Conservation (phyloP, 805 yeast genomes). For the Wickerhamiella nectarea region DNA sequence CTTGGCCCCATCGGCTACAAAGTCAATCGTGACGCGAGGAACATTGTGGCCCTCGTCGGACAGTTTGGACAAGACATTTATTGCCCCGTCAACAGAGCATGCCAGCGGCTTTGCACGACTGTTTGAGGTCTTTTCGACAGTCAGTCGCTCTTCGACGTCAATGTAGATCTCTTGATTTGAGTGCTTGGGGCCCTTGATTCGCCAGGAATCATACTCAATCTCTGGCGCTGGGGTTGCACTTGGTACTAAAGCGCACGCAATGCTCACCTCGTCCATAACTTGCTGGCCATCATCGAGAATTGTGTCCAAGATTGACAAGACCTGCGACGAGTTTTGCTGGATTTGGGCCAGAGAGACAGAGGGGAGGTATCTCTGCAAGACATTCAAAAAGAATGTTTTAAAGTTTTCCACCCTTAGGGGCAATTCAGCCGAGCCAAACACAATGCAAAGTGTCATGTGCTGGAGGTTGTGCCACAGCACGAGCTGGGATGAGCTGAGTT, state of each 20-base stretch:
- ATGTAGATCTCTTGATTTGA: conserved; percentile 76
- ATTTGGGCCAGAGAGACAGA: conserved; percentile 36
- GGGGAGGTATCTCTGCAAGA: conserved; percentile 48
- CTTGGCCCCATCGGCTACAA: conserved; percentile 27
- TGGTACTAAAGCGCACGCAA: conserved; percentile 57
- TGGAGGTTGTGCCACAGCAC: conserved; percentile 21
- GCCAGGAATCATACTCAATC: conserved; percentile 48
- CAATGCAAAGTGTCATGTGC: conserved; percentile 21
- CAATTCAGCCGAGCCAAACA: conserved; percentile 26
- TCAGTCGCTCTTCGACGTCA: conserved; percentile 58
- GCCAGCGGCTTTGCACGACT: conserved; percentile 18
- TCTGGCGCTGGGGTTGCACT: conserved; percentile 24
- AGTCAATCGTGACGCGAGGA: conserved; percentile 52
- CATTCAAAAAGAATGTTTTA: conserved; percentile 35
- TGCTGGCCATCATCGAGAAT: conserved; percentile 72
- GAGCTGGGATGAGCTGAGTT: conserved; percentile 22
- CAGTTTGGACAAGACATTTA: conserved; percentile 53
- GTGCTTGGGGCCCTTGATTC: conserved; percentile 54
- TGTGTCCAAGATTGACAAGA: conserved; percentile 59
- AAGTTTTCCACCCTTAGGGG: conserved; percentile 46
- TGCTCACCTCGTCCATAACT: conserved; percentile 54
- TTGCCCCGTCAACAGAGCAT: conserved; percentile 41
- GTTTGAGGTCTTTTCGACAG: conserved; percentile 32
- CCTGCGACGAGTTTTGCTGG: conserved; percentile 54
- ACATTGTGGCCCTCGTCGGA: conserved; percentile 37